Evolutionary conservation across 148 eudicot genomes (phyloP).

Genomic region (Limonium bicolor): DNA sequence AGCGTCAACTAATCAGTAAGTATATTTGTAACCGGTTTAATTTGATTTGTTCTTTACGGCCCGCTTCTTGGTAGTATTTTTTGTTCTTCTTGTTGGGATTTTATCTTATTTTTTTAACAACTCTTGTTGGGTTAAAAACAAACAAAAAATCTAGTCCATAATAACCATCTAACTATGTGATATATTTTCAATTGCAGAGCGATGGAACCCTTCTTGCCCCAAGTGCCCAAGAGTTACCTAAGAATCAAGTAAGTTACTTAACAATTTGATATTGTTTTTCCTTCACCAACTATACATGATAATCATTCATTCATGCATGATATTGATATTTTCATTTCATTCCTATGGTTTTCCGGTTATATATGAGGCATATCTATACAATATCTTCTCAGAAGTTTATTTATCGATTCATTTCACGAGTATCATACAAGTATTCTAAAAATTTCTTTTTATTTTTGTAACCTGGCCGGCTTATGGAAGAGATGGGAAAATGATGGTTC

Average conservation of each 20-base stretch:
- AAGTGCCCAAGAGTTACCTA: conserved; percentile 63
- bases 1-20: conserved; percentile 62
- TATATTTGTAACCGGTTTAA: background rate
- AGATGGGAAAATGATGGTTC: conserved; percentile 67
- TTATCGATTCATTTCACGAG: background rate
- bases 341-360: too few relatives aligned
- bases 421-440: too few relatives aligned
- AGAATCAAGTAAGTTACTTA: conserved; percentile 50
- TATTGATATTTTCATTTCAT: too few relatives aligned
- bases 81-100: conserved; percentile 1
- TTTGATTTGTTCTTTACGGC: too few relatives aligned
- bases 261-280: too few relatives aligned
- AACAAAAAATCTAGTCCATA: background rate
- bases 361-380: background rate
- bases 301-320: too few relatives aligned
- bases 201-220: conserved; percentile 63
- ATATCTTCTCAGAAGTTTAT: background rate
- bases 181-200: conserved; percentile 26
- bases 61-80: background rate
- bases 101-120: background rate
- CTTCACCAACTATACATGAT: background rate
- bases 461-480: conserved; percentile 10
- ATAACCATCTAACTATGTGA: background rate
- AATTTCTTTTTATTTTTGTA: background rate
- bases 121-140: background rate